Percentiles rank a stretch among this genome's conserved stretches.
phyloP scores from a whole-genome alignment of 371 early-diverging fungal species.

The Synchytrium microbalum region DNA sequence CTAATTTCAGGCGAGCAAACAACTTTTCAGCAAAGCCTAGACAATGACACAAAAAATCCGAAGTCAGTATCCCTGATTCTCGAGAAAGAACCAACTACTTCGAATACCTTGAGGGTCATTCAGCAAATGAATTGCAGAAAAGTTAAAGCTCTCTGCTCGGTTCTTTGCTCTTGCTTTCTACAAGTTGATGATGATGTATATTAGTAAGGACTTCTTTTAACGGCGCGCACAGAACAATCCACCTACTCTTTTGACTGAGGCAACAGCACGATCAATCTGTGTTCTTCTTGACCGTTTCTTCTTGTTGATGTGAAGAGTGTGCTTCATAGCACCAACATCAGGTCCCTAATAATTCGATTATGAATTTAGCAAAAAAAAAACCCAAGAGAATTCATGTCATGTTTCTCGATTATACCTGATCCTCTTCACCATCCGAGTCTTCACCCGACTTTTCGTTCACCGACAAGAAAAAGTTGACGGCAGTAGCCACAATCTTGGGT shows the following conservation, averaged over 20 bases:
- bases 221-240: background rate
- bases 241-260: constrained; percentile 57
- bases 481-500: constrained; percentile 82
- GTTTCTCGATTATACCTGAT: too few relatives aligned
- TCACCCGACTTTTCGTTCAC: constrained; percentile 50
- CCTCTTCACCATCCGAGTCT: constrained; percentile 57
- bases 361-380: background rate
- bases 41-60: background rate
- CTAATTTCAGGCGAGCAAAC: constrained; percentile 56
- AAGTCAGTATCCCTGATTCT: constrained; percentile 1
- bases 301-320: constrained; percentile 65
- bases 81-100: too few relatives aligned
- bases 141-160: constrained; percentile 73
- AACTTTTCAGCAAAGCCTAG: constrained; percentile 75
- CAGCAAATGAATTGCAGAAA: constrained; percentile 84
- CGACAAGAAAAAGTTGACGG: constrained; percentile 89
- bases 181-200: too few relatives aligned
- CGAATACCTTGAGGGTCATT: constrained; percentile 88
- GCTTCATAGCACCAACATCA: constrained; percentile 67
- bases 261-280: constrained; percentile 64
- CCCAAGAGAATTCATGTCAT: too few relatives aligned
- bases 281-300: constrained; percentile 72
- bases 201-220: too few relatives aligned
- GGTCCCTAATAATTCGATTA: background rate
- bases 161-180: background rate